A percentile compares a stretch with the other conserved stretches of the same genome.
These are phyloP conservation scores for Amphirosellinia nigrospora DNA, from an alignment of 495 filamentous ascomycete species.

Conservation along the genomic window DNA sequence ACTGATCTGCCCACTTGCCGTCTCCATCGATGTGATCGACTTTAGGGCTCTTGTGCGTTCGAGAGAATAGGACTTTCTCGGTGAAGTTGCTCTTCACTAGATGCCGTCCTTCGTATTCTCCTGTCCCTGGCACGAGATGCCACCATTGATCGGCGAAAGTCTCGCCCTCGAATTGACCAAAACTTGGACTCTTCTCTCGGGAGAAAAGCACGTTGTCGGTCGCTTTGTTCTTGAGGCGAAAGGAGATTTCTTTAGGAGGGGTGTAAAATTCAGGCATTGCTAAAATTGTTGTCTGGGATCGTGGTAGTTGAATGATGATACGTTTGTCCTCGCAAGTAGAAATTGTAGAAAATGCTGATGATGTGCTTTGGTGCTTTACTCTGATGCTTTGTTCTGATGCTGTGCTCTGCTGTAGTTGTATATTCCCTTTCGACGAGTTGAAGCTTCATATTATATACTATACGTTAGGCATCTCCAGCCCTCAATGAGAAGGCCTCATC, in stretches of 20 bases:
- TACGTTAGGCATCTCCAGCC: neutral
- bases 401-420: neutral
- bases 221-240: neutral
- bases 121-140: slow-evolving; percentile 4
- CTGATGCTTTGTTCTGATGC: neutral
- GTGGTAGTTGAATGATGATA: neutral
- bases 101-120: neutral
- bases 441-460: neutral
- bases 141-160: neutral
- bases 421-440: neutral
- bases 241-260: neutral
- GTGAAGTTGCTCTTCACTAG: neutral
- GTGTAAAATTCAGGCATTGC: neutral
- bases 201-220: neutral
- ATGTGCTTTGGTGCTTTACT: neutral
- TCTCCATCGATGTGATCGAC: slow-evolving; percentile 4
- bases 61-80: neutral
- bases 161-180: neutral
- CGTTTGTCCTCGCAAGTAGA: neutral
- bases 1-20: slow-evolving; percentile 2
- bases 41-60: neutral
- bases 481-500: neutral
- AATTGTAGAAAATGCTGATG: neutral
- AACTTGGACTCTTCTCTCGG: neutral
- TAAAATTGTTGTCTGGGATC: neutral